Base-by-base conservation (phyloP, 2,329 filamentous ascomycete species). In the Venturia asperata region DNA sequence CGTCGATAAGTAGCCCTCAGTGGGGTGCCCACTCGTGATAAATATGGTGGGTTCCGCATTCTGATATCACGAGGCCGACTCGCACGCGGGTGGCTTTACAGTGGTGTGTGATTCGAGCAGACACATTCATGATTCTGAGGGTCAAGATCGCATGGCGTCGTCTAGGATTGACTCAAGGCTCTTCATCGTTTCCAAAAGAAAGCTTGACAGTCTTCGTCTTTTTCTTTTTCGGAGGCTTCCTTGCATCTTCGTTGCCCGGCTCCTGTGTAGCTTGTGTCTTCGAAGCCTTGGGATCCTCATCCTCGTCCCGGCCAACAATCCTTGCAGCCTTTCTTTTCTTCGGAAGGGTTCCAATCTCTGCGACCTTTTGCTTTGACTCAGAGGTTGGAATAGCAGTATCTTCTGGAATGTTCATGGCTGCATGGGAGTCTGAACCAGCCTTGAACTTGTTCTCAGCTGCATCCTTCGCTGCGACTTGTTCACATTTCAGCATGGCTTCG, bases 261-360 rank as follows among this genome's bases (percentile, higher is more conserved):
- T 7, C 75, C 69, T 75, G 75, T 67, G 74, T 75, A 9, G 71
- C 45, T 24, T 24, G 30, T 11, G 30, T 47, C 64, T 75, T 76
- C 67, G 72, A 76, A 19, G 58, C 63, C 6, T 67, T 65, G 5
- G 63, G 67, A 55, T 64, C 67, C 11, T 70, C 70, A 2, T 72
- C 70, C 27, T 71, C 66, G 45, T 73, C 74, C 19, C 71, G 72
- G 11, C 71, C 69, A 47, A 76, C 72, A 15, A 77, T 70, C 52
- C 73, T 77, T 9, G 70, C 72, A 5, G 68, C 74, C 65, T 77
- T 77, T 9, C 75, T 70, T 66, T 77, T 77, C 70, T 73, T 77
- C 10, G 70, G 62, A 15, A 64, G 67, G 9, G 69, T 69, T 9
- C 75, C 75, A n/a, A 74, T 68, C 66, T 75, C 62, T 68, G 73